Evolutionary conservation across 176 grass and related monocot species (phyloP), one percentile per base, ranked within the genome.

Genomic region (Oropetium thomaeum): DNA sequence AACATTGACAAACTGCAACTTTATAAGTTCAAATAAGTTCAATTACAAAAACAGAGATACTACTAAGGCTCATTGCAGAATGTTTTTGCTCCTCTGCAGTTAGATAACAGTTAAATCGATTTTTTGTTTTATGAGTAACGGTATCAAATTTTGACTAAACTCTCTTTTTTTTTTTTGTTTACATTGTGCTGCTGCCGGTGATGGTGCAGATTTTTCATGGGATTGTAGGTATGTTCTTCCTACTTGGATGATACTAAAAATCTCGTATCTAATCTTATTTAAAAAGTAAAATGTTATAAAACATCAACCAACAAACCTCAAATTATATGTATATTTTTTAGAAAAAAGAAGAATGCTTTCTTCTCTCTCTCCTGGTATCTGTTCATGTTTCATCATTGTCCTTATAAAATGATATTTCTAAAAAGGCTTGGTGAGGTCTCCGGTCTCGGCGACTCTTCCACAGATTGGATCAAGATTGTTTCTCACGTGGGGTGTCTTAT

Each of bases 391-490:
- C 28, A 4, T 67, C 17, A 81, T 16, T 63, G 7, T 66, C 71
- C 0, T 52, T 4, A 66, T 31, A 30, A 70, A 20, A 5, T 53
- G 6, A 8, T 33, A 17, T 52, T 30, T 8, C 82, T 58, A 39
- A 10, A 70, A 70, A 87, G 85, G 85, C 0, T 38, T 87, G 74
- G 85, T 83, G 53, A 74, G 85, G 34, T 87, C 85, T 87, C 85
- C 85, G 0, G 28, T 87, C 16, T 49, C 81, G 11, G 86, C 81
- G 40, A 88, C 81, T 29, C 63, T 84, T 79, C 86, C 86, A 58
- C 86, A 88, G 11, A 88, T 88, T 65, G 81, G 86, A 41, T 88
- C 86, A 0, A 79, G 86, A 3, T n/a, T 87, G 62, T 83, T 87
- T 38, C 75, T 87, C 35, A 87, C 85, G 0, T 87, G 85, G 80